Evolutionary conservation across 2,329 filamentous ascomycete species (phyloP).

Genomic region (Curvularia hawaiiensis): DNA sequence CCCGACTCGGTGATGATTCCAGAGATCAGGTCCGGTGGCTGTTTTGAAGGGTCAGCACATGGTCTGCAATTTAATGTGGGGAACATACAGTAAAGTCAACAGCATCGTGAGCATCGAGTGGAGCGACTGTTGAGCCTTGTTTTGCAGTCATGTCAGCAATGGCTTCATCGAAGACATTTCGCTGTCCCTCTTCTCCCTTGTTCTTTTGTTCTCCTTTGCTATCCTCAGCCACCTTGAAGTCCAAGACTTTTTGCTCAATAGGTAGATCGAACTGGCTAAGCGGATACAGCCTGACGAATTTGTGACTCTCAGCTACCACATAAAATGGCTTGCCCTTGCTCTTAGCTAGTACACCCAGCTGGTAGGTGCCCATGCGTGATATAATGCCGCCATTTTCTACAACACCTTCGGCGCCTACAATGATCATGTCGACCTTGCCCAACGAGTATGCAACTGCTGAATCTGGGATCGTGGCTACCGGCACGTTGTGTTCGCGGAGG

Average conservation of each 20-base stretch:
- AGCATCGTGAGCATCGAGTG: conserved; percentile 50
- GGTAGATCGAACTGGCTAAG: conserved; percentile 81
- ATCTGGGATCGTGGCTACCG: conserved; percentile 80
- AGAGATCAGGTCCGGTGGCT: conserved; percentile 72
- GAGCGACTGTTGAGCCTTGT: conserved; percentile 23
- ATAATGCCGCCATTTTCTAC: conserved; percentile 95
- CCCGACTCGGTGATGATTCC: conserved; percentile 79
- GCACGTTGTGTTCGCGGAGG: conserved; percentile 74
- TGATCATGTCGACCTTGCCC: conserved; percentile 71
- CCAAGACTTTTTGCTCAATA: conserved; percentile 76
- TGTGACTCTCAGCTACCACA: conserved; percentile 93
- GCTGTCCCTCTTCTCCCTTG: conserved; percentile 21
- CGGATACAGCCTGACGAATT: conserved; percentile 89
- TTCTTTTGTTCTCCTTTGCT: conserved; percentile 12
- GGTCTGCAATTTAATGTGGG: background rate
- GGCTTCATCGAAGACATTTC: conserved; percentile 54
- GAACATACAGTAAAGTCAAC: conserved; percentile 72
- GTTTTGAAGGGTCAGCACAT: conserved; percentile 10
- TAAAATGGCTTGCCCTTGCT: conserved; percentile 79
- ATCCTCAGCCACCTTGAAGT: conserved; percentile 66
- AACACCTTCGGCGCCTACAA: conserved; percentile 78
- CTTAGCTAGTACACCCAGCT: conserved; percentile 82
- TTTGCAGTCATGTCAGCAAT: conserved; percentile 39
- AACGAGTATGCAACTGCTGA: conserved; percentile 81
- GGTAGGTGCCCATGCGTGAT: conserved; percentile 82